Evolutionary conservation across 208 protist genomes (phyloP), one percentile per base, ranked within the genome.

Genomic region (Zelonia costaricensis): DNA sequence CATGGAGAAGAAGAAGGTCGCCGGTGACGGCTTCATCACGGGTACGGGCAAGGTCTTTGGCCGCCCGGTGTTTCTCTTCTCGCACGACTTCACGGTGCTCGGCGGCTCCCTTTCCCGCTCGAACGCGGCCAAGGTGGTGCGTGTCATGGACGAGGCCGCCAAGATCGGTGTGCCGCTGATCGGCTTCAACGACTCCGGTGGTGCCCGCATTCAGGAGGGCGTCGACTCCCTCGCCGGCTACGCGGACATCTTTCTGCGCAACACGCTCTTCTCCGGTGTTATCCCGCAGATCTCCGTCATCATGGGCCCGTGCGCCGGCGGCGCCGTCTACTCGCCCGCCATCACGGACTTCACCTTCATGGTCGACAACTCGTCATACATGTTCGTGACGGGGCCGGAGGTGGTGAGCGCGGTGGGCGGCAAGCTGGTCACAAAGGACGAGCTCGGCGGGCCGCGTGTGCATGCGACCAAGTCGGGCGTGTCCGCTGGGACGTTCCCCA

Each of bases 311-410:
- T 98, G 94, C 69, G 97, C 97, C 31, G 94, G 88, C 51, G 84
- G 84, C 48, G 82, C 85, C 7, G 84, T 90, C 44, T 94, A 94
- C 82, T 97, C 92, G 12, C 96, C 97, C 22, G 97, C 97, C 31
- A 83, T 99, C 60, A 99, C 98, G 35, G 98, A 99, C 82, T 99
- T 98, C 64, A 97, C 81, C 22, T 98, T 99, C 66, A 99, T 99
- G 98, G 97, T 99, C 15, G 63, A 93, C 27, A 67, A 97, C 56
- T 97, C 92, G n/a, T 97, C 92, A 23, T 98, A 98, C 80, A 90
- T 99, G 76, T 99, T 99, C 67, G 95, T 99, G 16, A 99, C 97
- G 12, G 98, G 97, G 23, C 98, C 97, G 43, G 96, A 98, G 33
- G 96, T 99, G 18, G 97, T 99, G 23, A 98, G 98, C 62, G 92